These are phyloP conservation scores for Crithidia expoeki DNA, from an alignment of 208 protist genomes.

Conservation along the genomic window DNA sequence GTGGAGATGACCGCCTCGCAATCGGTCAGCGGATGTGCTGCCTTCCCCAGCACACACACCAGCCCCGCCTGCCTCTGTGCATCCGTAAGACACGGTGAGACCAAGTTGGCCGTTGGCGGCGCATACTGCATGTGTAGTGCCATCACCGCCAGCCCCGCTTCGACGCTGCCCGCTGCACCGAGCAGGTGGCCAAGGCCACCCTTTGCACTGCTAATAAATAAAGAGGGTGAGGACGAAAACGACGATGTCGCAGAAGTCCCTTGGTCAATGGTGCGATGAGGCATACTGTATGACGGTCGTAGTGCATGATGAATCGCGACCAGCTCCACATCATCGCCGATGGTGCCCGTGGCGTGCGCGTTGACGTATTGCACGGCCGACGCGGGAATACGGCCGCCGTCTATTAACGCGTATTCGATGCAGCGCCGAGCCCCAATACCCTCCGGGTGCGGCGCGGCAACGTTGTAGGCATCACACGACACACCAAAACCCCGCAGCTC, in stretches of 20 bases:
- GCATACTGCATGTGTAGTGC: slow-evolving; percentile 67
- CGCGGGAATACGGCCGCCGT: slow-evolving; percentile 54
- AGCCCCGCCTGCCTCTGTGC: slow-evolving; percentile 22
- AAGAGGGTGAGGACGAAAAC: slow-evolving; percentile 33
- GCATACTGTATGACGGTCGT: no score
- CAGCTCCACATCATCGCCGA: slow-evolving; percentile 95
- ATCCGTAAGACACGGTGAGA: slow-evolving; percentile 35
- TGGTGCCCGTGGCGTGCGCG: slow-evolving; percentile 98
- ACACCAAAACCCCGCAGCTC: slow-evolving; percentile 92
- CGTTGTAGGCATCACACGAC: slow-evolving; percentile 94
- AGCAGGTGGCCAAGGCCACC: slow-evolving; percentile 97
- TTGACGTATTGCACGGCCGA: slow-evolving; percentile 94
- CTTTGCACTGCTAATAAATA: slow-evolving; percentile 90
- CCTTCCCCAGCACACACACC: slow-evolving; percentile 26
- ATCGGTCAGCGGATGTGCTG: slow-evolving; percentile 21
- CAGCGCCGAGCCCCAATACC: slow-evolving; percentile 88
- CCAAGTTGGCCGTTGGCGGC: slow-evolving; percentile 94
- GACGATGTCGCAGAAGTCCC: no score
- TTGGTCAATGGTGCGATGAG: no score
- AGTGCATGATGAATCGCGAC: slow-evolving; percentile 43
- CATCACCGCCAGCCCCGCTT: slow-evolving; percentile 91
- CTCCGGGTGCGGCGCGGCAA: slow-evolving; percentile 92
- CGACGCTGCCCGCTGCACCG: slow-evolving; percentile 96
- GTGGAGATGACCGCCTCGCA: slow-evolving; percentile 90
- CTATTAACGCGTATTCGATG: slow-evolving; percentile 81